phyloP scores from a whole-genome alignment of 176 grass and related monocot genomes.

The Oryza officinalis region DNA sequence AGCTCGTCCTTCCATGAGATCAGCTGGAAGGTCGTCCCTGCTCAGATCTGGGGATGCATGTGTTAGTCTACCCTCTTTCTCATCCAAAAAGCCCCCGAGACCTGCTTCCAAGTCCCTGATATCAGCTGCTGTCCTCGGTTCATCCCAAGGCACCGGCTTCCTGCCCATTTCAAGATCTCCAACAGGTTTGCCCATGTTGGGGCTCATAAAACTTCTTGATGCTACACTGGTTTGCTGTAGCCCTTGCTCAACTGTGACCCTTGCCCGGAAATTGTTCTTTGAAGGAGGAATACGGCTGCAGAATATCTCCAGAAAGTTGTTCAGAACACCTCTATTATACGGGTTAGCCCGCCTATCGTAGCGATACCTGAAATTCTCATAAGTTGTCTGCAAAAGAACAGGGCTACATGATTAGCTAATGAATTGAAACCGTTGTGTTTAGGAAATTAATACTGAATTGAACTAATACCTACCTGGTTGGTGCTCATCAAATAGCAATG shows the following conservation, averaged over 20 bases:
- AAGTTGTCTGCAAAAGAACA: conserved; percentile 74
- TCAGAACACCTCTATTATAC: conserved; percentile 69
- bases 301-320: conserved; percentile 83
- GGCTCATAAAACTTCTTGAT: conserved; percentile 74
- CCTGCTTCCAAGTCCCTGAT: conserved; percentile 64
- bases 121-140: conserved; percentile 61
- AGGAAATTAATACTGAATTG: conserved; percentile 6
- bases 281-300: conserved; percentile 72
- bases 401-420: conserved; percentile 22
- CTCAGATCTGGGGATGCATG: conserved; percentile 65
- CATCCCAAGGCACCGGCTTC: conserved; percentile 83
- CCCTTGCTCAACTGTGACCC: conserved; percentile 52
- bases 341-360: conserved; percentile 84
- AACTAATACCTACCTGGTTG: conserved; percentile 65
- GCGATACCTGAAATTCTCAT: conserved; percentile 92
- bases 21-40: conserved; percentile 50
- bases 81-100: conserved; percentile 56
- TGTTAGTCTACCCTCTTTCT: conserved; percentile 59
- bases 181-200: conserved; percentile 68
- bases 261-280: conserved; percentile 84
- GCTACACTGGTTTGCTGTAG: conserved; percentile 46
- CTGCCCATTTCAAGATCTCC: conserved; percentile 80
- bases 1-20: conserved; percentile 37
- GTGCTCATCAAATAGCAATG: conserved; percentile 90
- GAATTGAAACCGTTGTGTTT: conserved; percentile 5